Base-by-base conservation (phyloP, 2,329 filamentous ascomycete species). In the Aureobasidium vineae region DNA sequence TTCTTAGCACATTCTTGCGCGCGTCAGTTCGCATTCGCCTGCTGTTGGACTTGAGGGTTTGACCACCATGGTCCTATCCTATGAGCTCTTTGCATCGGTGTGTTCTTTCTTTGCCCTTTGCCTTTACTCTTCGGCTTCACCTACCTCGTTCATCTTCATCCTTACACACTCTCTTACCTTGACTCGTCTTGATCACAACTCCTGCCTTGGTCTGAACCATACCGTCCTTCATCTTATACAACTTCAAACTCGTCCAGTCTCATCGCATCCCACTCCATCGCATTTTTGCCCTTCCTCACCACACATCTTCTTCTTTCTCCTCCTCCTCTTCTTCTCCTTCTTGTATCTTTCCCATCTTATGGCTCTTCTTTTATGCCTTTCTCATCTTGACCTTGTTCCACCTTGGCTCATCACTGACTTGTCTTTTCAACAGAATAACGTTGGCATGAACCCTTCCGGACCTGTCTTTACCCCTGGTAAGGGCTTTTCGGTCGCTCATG, bases 401-500 rank as follows among this genome's bases (percentile, higher is more conserved):
- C 28, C 19, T 28, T 36, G 19, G 6, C 28, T 38, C 45, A 21
- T 21, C 36, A 36, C 61, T 65, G 19, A 65, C 26, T 36, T 16
- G 5, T 28, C 13, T 56, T 26, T 43, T 5, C 50, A 47, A 21
- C 2, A 45, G 28, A 13, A 43, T 10, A 43, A 19, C 50, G 15
- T 1, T 26, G 26, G 6, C 49, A 47, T 65, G 47, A 36, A 28
- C 4, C 61, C 61, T n/a, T 47, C 19, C 15, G 40, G 38, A 23
- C 13, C 38, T 4, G 50, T 47, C 1, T 65, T 65, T 21, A 56
- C 50, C 8, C 61, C 61, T 31, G 10, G 43, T 33, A 50, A 63
- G 59, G 31, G 21, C 6, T 36, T 40, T 15, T 36, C 43, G 5
- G n/a, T 16, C 28, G 28, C 15, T 11, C 45, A 50, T 2, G 45